Base-by-base conservation (phyloP, 306 rosid species). In the Hippophae tibetana region DNA sequence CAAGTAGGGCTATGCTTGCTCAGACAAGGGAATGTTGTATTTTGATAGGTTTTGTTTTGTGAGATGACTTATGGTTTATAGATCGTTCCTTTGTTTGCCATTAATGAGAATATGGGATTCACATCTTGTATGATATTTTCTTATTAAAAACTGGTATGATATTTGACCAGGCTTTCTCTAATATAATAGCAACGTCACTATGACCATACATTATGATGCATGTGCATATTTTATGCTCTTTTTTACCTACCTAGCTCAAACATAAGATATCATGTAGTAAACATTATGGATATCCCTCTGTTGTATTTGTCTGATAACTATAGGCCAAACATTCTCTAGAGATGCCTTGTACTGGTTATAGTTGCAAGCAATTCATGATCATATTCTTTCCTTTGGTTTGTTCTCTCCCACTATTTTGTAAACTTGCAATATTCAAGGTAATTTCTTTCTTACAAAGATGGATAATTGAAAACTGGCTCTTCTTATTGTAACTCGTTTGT, bases 401-500 rank as follows among this genome's bases (percentile, higher is more conserved):
- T 4, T n/a, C 7, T 12, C 53, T 12, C 14, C 14, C 14, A 12
- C 14, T 12, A 23, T 3, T 13, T 2, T 60, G 13, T 3, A 60
- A 25, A 9, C n/a, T 56, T 57, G 43, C 12, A 68, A 52, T 2
- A 26, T 5, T 44, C 23, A 65, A 41, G 43, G 12, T 27, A 3
- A 27, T 27, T 27, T 2, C 38, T 27, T 27, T 27, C 38, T 0
- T 0, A 27, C 38, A 27, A 27, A 27, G 38, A 27, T 27, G 38
- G 4, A 2, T 27, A 27, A 1, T 1, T 27, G 38, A 27, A 27
- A 27, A 3, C 11, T 25, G 7, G 25, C 6, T 9, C 40, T 40
- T 58, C 55, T 41, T 71, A 66, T 48, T 18, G 18, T 53, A 69
- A 63, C 60, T 62, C 57, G 65, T 65, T 31, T 44, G 12, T 7